Percentiles rank a stretch among this genome's conserved stretches.
Evolutionary conservation across 2,329 filamentous ascomycete genomes (phyloP).

Genomic region (Fusarium sp.): DNA sequence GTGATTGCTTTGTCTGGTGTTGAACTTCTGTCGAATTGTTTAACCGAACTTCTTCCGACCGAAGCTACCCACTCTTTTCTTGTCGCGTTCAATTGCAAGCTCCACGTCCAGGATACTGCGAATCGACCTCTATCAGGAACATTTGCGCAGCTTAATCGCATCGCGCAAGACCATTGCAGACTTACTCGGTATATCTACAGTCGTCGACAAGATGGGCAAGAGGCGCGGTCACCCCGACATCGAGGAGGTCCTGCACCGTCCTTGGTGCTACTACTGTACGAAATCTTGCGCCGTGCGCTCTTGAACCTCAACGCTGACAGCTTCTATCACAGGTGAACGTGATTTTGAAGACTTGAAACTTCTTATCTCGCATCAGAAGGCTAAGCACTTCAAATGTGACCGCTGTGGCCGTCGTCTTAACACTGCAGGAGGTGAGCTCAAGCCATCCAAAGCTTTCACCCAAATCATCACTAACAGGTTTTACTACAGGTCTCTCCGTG

Average conservation of each 20-base stretch:
- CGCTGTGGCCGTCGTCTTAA: constrained; percentile 88
- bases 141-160: constrained; percentile 25
- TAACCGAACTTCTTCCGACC: constrained; percentile 44
- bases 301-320: constrained; percentile 41
- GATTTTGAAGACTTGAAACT: constrained; percentile 98
- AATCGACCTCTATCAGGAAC: constrained; percentile 32
- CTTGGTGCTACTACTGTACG: constrained; percentile 98
- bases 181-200: neutral
- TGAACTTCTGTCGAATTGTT: neutral
- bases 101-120: constrained; percentile 39
- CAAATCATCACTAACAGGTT: neutral
- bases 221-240: constrained; percentile 87
- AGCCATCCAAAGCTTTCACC: accelerated
- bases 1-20: neutral
- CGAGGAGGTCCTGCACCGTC: constrained; percentile 86
- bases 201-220: constrained; percentile 73
- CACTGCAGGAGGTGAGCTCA: constrained; percentile 82
- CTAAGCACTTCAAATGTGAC: constrained; percentile 99
- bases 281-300: constrained; percentile 20
- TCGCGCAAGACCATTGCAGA: constrained; percentile 10
- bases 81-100: constrained; percentile 42
- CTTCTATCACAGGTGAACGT: constrained; percentile 72
- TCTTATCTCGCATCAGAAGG: constrained; percentile 95
- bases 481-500: constrained; percentile 80
- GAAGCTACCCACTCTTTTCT: constrained; percentile 43